Conservation (phyloP, 1,139 yeast species). For the Candida sp. region DNA sequence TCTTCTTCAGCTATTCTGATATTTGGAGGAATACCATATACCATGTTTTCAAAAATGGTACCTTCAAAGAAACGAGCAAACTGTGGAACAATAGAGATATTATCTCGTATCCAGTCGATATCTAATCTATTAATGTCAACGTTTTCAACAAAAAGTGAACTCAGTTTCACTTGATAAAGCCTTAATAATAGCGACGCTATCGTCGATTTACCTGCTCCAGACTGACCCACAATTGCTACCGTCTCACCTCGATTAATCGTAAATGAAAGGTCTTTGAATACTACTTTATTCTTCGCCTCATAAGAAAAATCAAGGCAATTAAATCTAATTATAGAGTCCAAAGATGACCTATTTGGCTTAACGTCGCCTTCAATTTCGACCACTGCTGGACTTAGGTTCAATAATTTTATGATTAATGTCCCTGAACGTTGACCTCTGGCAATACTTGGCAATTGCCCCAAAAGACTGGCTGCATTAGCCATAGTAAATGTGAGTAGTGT, state of each 20-base stretch:
- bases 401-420: slow-evolving; percentile 45
- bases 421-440: slow-evolving; percentile 77
- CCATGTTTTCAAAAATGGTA: slow-evolving; percentile 59
- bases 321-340: slow-evolving; percentile 30
- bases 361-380: slow-evolving; percentile 26
- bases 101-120: slow-evolving; percentile 45
- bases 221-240: slow-evolving; percentile 67
- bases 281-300: slow-evolving; percentile 21
- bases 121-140: slow-evolving; percentile 44
- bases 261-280: slow-evolving; percentile 40
- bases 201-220: slow-evolving; percentile 85
- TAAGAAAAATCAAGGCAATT: slow-evolving; percentile 48
- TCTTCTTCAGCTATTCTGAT: slow-evolving; percentile 25
- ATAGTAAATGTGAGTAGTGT: slow-evolving; percentile 74
- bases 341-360: slow-evolving; percentile 10
- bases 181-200: slow-evolving; percentile 51
- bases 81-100: slow-evolving; percentile 69
- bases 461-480: slow-evolving; percentile 54
- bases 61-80: slow-evolving; percentile 64
- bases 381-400: slow-evolving; percentile 29
- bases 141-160: slow-evolving; percentile 25
- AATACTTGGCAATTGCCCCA: slow-evolving; percentile 70
- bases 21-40: slow-evolving; percentile 50
- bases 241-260: slow-evolving; percentile 42
- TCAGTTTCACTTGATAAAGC: slow-evolving; percentile 29